These are phyloP conservation scores for Casaregolazyma lundiana DNA, from an alignment of 1,139 yeast species.

Conservation along the genomic window DNA sequence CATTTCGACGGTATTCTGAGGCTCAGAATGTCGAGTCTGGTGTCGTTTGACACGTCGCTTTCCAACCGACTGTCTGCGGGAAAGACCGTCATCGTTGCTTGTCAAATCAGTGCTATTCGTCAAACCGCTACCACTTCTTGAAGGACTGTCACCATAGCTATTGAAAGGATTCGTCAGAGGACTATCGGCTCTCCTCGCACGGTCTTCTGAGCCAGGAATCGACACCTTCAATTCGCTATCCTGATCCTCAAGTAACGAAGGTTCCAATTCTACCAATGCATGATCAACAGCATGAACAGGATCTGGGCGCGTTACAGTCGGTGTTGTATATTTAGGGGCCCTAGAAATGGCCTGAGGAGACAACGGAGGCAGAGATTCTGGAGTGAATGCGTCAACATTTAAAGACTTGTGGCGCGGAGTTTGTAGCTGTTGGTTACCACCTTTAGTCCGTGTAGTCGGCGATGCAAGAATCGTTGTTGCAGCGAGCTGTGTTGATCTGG, in stretches of 20 bases:
- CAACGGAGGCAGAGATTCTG: background rate
- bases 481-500: background rate
- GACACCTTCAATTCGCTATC: background rate
- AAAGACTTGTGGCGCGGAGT: background rate
- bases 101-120: background rate
- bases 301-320: conserved; percentile 18
- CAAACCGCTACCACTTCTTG: background rate
- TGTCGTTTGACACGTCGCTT: conserved; percentile 1
- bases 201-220: background rate
- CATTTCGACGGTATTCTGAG: conserved; percentile 5
- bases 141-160: background rate
- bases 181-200: background rate
- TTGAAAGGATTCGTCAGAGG: conserved; percentile 6
- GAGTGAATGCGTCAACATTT: background rate
- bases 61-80: conserved; percentile 4
- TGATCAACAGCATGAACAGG: conserved; percentile 16
- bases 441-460: background rate
- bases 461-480: background rate
- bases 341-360: background rate
- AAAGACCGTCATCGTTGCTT: background rate
- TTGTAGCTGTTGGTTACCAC: background rate
- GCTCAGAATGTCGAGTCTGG: conserved; percentile 5
- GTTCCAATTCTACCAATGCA: conserved; percentile 1
- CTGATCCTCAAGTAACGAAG: conserved; percentile 2
- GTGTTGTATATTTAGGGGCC: conserved; percentile 8